Conservation (phyloP, 2,329 filamentous ascomycete genomes). For the Scortechinia acanthostroma region DNA sequence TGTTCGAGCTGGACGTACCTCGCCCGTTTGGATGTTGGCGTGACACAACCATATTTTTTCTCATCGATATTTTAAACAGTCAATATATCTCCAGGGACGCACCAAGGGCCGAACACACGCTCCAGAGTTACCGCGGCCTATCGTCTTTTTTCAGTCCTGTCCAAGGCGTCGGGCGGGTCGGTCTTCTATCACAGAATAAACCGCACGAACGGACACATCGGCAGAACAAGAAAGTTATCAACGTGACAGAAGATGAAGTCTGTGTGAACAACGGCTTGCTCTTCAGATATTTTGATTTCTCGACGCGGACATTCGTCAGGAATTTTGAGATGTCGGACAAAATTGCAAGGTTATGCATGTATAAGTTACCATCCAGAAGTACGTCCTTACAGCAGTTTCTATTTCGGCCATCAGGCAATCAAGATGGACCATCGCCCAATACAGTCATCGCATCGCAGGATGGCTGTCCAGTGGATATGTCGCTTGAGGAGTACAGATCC, state of each 20-base stretch:
- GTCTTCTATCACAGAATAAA: conserved; percentile 23
- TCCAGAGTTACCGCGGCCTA: conserved; percentile 9
- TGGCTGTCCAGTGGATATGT: conserved; percentile 35
- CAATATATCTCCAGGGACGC: conserved; percentile 5
- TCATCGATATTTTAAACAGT: conserved; percentile 24
- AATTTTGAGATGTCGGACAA: conserved; percentile 7
- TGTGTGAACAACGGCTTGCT: conserved; percentile 34
- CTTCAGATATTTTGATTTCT: conserved; percentile 26
- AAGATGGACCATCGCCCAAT: conserved; percentile 31
- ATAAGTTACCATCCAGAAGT: conserved; percentile 20
- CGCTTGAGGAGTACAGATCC: conserved; percentile 42
- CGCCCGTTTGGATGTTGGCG: conserved; percentile 34
- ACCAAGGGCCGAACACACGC: conserved; percentile 7
- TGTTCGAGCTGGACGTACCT: conserved; percentile 44
- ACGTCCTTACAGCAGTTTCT: conserved; percentile 28
- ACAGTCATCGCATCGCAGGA: conserved; percentile 38
- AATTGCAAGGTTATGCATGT: conserved; percentile 26
- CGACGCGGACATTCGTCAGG: conserved; percentile 6
- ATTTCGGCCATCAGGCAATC: conserved; percentile 12
- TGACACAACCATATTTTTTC: conserved; percentile 31
- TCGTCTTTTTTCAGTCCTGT: not conserved
- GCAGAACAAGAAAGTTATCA: conserved; percentile 9
- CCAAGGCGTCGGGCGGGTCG: conserved; percentile 12
- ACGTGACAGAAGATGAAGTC: conserved; percentile 20
- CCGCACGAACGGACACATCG: conserved; percentile 25